Conservation (phyloP, 129 eudicot genomes). For the Artemisia argyi region DNA sequence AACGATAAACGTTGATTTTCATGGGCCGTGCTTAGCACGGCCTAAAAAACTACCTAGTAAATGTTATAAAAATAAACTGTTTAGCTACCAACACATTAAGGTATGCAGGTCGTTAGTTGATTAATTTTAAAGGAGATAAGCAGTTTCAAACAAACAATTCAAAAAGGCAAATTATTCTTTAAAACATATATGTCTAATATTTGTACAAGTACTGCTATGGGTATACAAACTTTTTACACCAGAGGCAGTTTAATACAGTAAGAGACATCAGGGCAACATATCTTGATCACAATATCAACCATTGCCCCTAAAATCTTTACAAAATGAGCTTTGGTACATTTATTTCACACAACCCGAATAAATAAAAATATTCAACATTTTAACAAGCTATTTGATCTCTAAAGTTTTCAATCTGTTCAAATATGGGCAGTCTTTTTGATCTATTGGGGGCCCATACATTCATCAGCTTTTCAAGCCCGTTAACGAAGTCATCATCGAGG, state of each 20-base stretch:
- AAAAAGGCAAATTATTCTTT: no score
- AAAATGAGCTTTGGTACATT: slow-evolving; percentile 15
- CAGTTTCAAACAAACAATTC: no score
- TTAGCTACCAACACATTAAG: no score
- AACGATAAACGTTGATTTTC: no score
- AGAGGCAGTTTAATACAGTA: background rate
- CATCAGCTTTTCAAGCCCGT: slow-evolving; percentile 67
- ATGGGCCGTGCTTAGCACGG: no score
- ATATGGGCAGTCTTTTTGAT: slow-evolving; percentile 83
- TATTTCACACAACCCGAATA: slow-evolving; percentile 21
- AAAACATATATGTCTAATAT: no score
- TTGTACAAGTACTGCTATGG: background rate
- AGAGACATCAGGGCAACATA: slow-evolving; percentile 14
- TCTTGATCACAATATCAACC: slow-evolving; percentile 13
- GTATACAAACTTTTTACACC: slow-evolving; percentile 11
- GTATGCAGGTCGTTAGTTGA: no score
- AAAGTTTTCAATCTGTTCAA: slow-evolving; percentile 70
- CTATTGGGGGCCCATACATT: slow-evolving; percentile 68
- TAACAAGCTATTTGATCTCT: slow-evolving; percentile 92
- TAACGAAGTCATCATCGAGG: slow-evolving; percentile 66
- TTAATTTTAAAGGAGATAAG: no score
- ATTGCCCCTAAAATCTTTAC: slow-evolving; percentile 18
- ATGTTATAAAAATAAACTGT: no score
- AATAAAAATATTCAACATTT: background rate
- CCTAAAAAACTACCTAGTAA: no score